Percentiles rank a stretch among this genome's conserved stretches.
Evolutionary conservation across 2,329 filamentous ascomycete genomes (phyloP).

Genomic region (Penicillium sp.): DNA sequence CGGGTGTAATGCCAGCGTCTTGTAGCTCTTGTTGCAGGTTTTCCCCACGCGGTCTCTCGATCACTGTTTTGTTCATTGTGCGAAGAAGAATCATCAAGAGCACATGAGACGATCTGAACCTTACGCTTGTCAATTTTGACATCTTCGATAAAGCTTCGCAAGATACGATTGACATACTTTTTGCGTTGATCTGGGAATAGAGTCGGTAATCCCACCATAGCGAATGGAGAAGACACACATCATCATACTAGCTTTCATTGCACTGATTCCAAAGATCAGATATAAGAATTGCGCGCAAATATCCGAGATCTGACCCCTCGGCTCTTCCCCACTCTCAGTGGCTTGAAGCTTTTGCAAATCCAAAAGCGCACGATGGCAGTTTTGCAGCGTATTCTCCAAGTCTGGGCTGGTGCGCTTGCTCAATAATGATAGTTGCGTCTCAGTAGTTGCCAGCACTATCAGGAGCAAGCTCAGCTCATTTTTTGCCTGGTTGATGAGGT

Average conservation of each 20-base stretch:
- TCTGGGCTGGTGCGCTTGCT: background rate
- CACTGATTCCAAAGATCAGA: constrained; percentile 11
- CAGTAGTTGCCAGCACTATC: constrained; percentile 1
- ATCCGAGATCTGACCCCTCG: constrained; percentile 4
- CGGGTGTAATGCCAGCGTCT: constrained; percentile 7
- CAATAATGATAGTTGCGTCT: constrained; percentile 1
- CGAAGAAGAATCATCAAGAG: constrained; percentile 1
- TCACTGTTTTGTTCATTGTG: background rate
- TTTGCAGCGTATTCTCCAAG: constrained; percentile 3
- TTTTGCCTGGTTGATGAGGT: constrained; percentile 11
- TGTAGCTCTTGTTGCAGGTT: constrained; percentile 9
- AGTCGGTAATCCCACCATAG: background rate
- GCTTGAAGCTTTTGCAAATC: constrained; percentile 13
- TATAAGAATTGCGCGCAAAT: constrained; percentile 13
- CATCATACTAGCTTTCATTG: constrained; percentile 17
- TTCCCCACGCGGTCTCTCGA: constrained; percentile 9
- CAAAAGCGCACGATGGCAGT: constrained; percentile 6
- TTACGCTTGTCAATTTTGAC: constrained; percentile 6
- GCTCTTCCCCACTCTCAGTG: background rate
- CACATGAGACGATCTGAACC: background rate
- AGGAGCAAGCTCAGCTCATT: constrained; percentile 16
- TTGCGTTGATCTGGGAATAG: constrained; percentile 10
- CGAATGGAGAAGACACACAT: constrained; percentile 10
- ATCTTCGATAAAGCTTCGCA: constrained; percentile 9
- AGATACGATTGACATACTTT: constrained; percentile 8